Conservation (phyloP, 176 grass and related monocot species). For the Tillandsia leiboldiana region DNA sequence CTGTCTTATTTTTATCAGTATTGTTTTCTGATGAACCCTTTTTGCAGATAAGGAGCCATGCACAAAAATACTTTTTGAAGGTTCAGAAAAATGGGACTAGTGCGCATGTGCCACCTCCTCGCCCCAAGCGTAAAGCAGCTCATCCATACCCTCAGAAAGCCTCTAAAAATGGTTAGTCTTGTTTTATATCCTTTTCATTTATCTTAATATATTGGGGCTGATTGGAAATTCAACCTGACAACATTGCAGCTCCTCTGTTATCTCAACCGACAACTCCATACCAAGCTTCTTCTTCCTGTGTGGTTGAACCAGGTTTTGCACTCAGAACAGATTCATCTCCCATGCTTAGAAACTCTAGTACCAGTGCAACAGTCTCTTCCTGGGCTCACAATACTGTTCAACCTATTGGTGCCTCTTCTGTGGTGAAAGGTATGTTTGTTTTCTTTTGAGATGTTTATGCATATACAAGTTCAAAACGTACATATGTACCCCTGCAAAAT, state of each 20-base stretch:
- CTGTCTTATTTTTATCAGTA: background rate
- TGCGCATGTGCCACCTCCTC: conserved; percentile 87
- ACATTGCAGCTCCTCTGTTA: conserved; percentile 24
- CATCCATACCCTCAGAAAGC: conserved; percentile 98
- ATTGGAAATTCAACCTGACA: background rate
- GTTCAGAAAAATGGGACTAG: conserved; percentile 97
- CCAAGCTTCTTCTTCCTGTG: conserved; percentile 31
- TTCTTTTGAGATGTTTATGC: background rate
- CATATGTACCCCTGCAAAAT: no score
- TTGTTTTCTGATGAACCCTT: conserved; percentile 3
- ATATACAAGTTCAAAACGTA: no score
- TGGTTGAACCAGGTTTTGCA: conserved; percentile 50
- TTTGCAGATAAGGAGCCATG: conserved; percentile 93
- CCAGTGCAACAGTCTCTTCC: conserved; percentile 43
- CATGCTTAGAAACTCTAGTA: conserved; percentile 37
- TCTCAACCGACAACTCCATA: conserved; percentile 24
- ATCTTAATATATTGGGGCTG: background rate
- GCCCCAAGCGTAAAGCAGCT: conserved; percentile 95
- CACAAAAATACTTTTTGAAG: conserved; percentile 96
- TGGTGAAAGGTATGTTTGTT: conserved; percentile 45
- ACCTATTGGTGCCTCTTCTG: conserved; percentile 35
- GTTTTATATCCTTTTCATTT: background rate
- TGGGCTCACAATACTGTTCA: conserved; percentile 48
- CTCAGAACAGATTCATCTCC: conserved; percentile 39
- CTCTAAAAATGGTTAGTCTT: conserved; percentile 72